Evolutionary conservation across 306 rosid genomes (phyloP).

Genomic region (Hylodesmum podocarpum): DNA sequence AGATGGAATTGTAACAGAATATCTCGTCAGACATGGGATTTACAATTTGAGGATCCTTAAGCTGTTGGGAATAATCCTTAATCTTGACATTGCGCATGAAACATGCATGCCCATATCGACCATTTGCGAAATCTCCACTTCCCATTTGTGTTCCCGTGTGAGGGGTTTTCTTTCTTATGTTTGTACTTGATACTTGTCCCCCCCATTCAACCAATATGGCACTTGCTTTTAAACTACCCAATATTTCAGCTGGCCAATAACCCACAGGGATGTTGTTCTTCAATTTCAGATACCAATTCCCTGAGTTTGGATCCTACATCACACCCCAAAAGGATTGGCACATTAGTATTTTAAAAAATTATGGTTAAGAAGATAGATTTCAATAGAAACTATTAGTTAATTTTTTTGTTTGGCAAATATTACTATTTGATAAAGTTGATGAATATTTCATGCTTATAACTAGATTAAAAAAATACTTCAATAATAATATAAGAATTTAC

Average conservation of each 20-base stretch:
- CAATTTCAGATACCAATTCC: constrained; percentile 65
- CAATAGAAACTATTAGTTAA: too few species aligned
- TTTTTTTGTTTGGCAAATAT: too few species aligned
- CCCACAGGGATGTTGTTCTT: constrained; percentile 27
- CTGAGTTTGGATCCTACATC: constrained; percentile 29
- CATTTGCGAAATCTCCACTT: constrained; percentile 47
- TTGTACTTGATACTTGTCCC: constrained; percentile 57
- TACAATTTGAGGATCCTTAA: constrained; percentile 50
- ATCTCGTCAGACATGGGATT: constrained; percentile 29
- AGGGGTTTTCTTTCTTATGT: constrained; percentile 35
- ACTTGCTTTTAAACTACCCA: constrained; percentile 24
- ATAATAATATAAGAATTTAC: too few species aligned
- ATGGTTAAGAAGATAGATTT: too few species aligned
- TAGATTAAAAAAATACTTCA: too few species aligned
- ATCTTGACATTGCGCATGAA: constrained; percentile 42
- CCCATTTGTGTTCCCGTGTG: constrained; percentile 72
- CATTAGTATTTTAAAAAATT: too few species aligned
- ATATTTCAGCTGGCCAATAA: constrained; percentile 49
- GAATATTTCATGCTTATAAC: too few species aligned
- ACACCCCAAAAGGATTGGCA: not conserved
- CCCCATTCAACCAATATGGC: constrained; percentile 68
- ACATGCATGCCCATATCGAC: constrained; percentile 20
- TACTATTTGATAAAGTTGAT: too few species aligned
- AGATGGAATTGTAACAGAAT: constrained; percentile 42
- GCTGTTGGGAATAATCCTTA: constrained; percentile 39